Evolutionary conservation across 805 yeast genomes (phyloP).

Genomic region (Monosporozyma yasuniensis): DNA sequence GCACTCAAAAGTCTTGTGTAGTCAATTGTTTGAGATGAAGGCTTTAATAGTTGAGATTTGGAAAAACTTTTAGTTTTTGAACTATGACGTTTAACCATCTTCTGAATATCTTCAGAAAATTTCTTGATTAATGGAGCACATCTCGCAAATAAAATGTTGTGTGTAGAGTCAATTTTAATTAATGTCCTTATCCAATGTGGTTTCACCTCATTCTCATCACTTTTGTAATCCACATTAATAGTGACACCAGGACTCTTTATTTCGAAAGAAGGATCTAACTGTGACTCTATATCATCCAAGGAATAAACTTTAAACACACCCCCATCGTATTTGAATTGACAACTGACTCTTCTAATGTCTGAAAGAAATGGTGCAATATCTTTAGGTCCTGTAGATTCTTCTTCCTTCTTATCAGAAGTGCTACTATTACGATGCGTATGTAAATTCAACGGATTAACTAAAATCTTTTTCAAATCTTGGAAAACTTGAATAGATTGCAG

Average conservation of each 20-base stretch:
- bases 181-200: conserved; percentile 25
- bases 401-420: conserved; percentile 1
- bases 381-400: background rate
- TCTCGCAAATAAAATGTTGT: conserved; percentile 57
- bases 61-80: conserved; percentile 6
- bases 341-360: conserved; percentile 36
- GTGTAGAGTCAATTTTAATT: conserved; percentile 41
- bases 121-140: conserved; percentile 74
- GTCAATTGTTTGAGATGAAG: conserved; percentile 21
- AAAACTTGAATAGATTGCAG: conserved; percentile 40
- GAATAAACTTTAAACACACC: conserved; percentile 44
- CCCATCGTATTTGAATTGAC: conserved; percentile 56
- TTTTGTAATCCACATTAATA: conserved; percentile 44
- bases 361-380: conserved; percentile 19
- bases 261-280: conserved; percentile 41
- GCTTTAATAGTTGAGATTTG: background rate
- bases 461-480: conserved; percentile 27
- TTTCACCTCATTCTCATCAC: conserved; percentile 9
- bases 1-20: conserved; percentile 42
- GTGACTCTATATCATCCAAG: conserved; percentile 33
- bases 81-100: conserved; percentile 34
- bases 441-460: conserved; percentile 6
- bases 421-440: background rate
- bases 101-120: conserved; percentile 41
- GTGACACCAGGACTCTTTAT: conserved; percentile 70